Percentiles rank a stretch among this genome's conserved stretches.
Evolutionary conservation across 192 early-diverging fungal genomes (phyloP).

Genomic region (Coemansia biformis): DNA sequence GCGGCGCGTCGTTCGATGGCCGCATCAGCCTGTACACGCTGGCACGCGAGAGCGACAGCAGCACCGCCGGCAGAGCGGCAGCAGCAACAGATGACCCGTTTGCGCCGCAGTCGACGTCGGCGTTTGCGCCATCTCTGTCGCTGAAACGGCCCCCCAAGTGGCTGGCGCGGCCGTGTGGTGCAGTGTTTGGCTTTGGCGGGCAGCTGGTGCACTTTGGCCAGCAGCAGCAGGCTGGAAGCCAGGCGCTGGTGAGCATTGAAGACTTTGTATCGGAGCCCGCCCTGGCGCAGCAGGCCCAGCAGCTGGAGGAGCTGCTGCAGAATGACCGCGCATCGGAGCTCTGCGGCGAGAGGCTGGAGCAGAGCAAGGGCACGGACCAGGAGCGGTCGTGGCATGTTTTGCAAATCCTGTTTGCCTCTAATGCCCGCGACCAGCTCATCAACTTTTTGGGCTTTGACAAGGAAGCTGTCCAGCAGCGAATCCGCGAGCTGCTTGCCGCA

Average conservation of each 20-base stretch:
- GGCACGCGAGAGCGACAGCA: conserved; percentile 82
- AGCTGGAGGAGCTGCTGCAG: conserved; percentile 68
- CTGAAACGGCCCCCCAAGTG: conserved; percentile 90
- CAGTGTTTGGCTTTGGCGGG: conserved; percentile 85
- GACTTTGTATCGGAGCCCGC: conserved; percentile 70
- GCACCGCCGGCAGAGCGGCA: neutral
- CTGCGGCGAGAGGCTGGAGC: conserved; percentile 34
- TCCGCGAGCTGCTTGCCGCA: conserved; percentile 46
- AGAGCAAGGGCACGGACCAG: conserved; percentile 29
- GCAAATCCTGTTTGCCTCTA: conserved; percentile 72
- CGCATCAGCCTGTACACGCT: no score
- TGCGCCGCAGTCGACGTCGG: conserved; percentile 48
- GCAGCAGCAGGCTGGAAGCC: conserved; percentile 27
- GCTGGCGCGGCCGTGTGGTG: conserved; percentile 83
- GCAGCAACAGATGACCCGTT: conserved; percentile 65
- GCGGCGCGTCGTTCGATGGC: no score
- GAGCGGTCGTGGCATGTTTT: conserved; percentile 72
- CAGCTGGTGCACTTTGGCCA: conserved; percentile 75
- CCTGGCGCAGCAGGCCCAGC: conserved; percentile 60
- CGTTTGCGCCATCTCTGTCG: conserved; percentile 51
- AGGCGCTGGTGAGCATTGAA: conserved; percentile 55
- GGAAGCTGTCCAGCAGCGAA: conserved; percentile 56
- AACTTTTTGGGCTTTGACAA: conserved; percentile 88
- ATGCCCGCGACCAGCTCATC: conserved; percentile 74
- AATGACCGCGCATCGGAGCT: conserved; percentile 51